Conservation (phyloP, 208 protist species). For the Novymonas esmeraldas region DNA sequence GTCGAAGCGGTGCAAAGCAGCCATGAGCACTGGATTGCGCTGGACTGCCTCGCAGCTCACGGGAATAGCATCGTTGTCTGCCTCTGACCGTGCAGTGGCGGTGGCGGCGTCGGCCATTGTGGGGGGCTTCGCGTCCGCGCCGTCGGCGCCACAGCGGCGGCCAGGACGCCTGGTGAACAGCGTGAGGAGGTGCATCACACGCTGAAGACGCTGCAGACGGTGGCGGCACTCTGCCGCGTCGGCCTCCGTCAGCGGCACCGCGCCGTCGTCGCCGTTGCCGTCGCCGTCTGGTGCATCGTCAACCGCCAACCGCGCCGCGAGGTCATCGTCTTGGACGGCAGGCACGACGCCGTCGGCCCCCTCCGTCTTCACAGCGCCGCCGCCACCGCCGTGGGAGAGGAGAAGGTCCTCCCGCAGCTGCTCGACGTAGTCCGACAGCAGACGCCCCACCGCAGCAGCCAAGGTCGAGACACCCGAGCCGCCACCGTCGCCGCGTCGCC, state of each 20-base stretch:
- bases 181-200: slow-evolving; percentile 14
- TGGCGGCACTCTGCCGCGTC: slow-evolving; percentile 14
- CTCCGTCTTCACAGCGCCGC: not conserved
- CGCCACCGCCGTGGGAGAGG: too few species aligned
- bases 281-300: not conserved
- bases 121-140: too few species aligned
- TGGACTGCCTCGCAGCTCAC: slow-evolving; percentile 13
- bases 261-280: slow-evolving; percentile 6
- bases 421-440: slow-evolving; percentile 49
- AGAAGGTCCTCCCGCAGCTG: slow-evolving; percentile 54
- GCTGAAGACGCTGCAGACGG: slow-evolving; percentile 21
- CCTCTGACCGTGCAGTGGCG: not conserved
- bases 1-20: slow-evolving; percentile 14
- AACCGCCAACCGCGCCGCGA: not conserved
- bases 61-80: not conserved
- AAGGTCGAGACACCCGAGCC: slow-evolving; percentile 1
- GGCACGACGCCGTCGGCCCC: not conserved
- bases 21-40: slow-evolving; percentile 24
- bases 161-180: not conserved
- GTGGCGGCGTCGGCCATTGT: not conserved
- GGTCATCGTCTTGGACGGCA: not conserved
- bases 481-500: not conserved
- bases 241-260: slow-evolving; percentile 19
- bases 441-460: slow-evolving; percentile 25
- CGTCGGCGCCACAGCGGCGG: not conserved